phyloP scores from a whole-genome alignment of 2,329 filamentous ascomycete species.

The Ophiocordyceps australis region DNA sequence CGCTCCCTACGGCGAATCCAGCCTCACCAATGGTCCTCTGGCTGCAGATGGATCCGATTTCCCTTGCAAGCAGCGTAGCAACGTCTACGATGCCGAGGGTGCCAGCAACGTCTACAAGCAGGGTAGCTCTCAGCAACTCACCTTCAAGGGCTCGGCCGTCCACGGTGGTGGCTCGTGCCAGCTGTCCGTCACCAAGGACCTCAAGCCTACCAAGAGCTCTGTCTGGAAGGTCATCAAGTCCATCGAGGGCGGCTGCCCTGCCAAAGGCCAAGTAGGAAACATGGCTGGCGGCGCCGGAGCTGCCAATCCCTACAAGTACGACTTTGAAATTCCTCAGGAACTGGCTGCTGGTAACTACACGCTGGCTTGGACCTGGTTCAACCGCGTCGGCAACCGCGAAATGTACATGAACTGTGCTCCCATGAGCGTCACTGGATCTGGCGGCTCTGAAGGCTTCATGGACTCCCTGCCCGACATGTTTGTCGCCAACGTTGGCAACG shows the following conservation, averaged over 20 bases:
- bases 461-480: slow-evolving; percentile 53
- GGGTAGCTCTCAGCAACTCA: slow-evolving; percentile 25
- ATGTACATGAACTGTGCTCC: slow-evolving; percentile 97
- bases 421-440: slow-evolving; percentile 40
- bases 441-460: slow-evolving; percentile 32
- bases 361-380: slow-evolving; percentile 90
- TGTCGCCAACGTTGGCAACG: slow-evolving; percentile 41
- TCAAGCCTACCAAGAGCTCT: slow-evolving; percentile 42
- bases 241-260: slow-evolving; percentile 71
- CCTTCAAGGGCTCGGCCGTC: slow-evolving; percentile 52
- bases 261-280: slow-evolving; percentile 37
- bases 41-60: slow-evolving; percentile 43
- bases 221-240: slow-evolving; percentile 83
- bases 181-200: slow-evolving; percentile 67
- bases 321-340: slow-evolving; percentile 52
- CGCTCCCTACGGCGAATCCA: slow-evolving; percentile 32
- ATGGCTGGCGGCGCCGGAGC: slow-evolving; percentile 25
- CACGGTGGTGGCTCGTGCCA: slow-evolving; percentile 94
- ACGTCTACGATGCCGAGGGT: slow-evolving; percentile 23
- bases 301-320: slow-evolving; percentile 36
- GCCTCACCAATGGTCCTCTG: slow-evolving; percentile 45
- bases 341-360: slow-evolving; percentile 62
- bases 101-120: slow-evolving; percentile 37
- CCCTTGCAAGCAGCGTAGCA: slow-evolving; percentile 57
- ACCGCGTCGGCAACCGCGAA: slow-evolving; percentile 80